Evolutionary conservation across 2,329 filamentous ascomycete species (phyloP).

Genomic region (Curvularia spicifera): DNA sequence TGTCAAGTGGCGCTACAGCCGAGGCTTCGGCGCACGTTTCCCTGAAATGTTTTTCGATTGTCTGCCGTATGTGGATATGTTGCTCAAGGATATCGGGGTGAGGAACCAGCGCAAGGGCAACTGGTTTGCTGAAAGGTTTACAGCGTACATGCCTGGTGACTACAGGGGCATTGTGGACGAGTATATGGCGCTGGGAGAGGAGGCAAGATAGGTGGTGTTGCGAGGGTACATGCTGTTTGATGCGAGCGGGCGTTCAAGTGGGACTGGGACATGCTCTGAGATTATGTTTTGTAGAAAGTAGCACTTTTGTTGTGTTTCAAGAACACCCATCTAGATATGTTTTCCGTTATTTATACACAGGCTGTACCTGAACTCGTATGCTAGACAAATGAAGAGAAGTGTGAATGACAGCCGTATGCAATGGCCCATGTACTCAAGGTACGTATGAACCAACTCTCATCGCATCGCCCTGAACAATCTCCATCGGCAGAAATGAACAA

Average conservation of each 20-base stretch:
- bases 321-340: background rate
- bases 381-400: background rate
- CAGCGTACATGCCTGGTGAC: conserved; percentile 31
- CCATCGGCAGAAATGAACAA: too few relatives aligned
- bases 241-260: background rate
- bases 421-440: background rate
- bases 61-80: conserved; percentile 37
- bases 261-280: background rate
- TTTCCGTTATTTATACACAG: background rate
- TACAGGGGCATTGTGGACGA: conserved; percentile 35
- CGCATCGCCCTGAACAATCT: background rate
- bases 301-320: background rate
- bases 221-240: background rate
- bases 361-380: background rate
- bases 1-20: conserved; percentile 39
- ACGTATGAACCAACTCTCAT: background rate
- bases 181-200: conserved; percentile 12
- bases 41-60: conserved; percentile 41
- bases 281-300: background rate
- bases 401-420: background rate
- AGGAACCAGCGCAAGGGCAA: conserved; percentile 24
- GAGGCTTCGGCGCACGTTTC: conserved; percentile 37
- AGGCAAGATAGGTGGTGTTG: background rate
- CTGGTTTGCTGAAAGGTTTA: conserved; percentile 30
- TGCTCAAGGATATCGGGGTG: conserved; percentile 34